Evolutionary conservation across 2,329 filamentous ascomycete species (phyloP), one percentile per base, ranked within the genome.

Genomic region (Fusarium protoensiforme): DNA sequence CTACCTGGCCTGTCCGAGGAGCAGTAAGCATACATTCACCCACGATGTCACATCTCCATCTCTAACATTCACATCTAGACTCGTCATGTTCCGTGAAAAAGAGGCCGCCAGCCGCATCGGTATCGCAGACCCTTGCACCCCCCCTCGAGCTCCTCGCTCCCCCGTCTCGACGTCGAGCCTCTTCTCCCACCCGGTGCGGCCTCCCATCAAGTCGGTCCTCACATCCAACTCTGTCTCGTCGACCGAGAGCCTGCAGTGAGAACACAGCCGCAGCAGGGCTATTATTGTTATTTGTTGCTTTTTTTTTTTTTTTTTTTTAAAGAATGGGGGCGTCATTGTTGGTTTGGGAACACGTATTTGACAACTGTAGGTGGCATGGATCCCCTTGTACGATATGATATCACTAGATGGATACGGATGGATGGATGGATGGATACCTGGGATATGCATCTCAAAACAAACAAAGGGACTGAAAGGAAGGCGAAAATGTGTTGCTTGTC

Each of bases 1-100:
- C 81, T 91, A 16, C 88, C 88, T 3, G 89, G 89, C 41, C 83
- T 91, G 46, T 87, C 87, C 53, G 84, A 89, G 72, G 87, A 90
- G 74, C 88, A 92, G 89, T 91, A 85, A 80, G 88, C 4, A 29
- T 31, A 48, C 11, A 29, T 18, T 14, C 29, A 4, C 24, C 6
- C 11, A 51, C 46, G 29, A 51, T 18, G 31, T 5, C 9, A 51
- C 27, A 51, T 14, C 11, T 9, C 22, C 41, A 31, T n/a, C 24
- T 33, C 65, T 65, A 20, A 58, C 31, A 51, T 39, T 54, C 39
- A 33, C 18, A 35, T n/a, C 54, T 61, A 89, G 87, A 71, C 82
- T 89, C 72, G 78, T 82, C 35, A 81, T 87, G 71, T 82, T 89
- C 68, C 86, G 86, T 74, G 86, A 88, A 79, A 86, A 88, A 77